Percentiles rank a stretch among this genome's conserved stretches.
Conservation (phyloP, 129 eudicot genomes). For the Smallanthus sonchifolius region DNA sequence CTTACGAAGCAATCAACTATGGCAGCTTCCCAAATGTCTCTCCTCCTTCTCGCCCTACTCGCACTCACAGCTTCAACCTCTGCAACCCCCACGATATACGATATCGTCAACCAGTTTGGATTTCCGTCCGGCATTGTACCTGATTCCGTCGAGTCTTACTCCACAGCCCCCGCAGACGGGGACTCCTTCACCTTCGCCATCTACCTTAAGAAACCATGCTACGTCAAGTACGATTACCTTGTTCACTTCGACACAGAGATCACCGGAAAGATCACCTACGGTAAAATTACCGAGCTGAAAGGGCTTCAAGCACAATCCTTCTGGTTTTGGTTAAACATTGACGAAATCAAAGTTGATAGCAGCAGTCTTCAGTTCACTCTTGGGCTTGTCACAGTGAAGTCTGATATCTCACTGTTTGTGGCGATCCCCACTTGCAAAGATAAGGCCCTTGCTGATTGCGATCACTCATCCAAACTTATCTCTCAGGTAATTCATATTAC, state of each 20-base stretch:
- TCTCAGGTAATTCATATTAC: background rate
- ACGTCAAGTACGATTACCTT: conserved; percentile 59
- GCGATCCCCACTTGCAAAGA: conserved; percentile 50
- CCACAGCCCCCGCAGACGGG: background rate
- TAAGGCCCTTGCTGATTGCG: conserved; percentile 17
- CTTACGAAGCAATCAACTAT: background rate
- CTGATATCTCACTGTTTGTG: conserved; percentile 48
- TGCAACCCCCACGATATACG: conserved; percentile 33
- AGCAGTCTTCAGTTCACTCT: conserved; percentile 52
- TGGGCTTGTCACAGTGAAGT: conserved; percentile 53
- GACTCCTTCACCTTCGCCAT: conserved; percentile 33
- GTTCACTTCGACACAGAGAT: conserved; percentile 54
- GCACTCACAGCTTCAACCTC: background rate
- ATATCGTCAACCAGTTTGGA: conserved; percentile 50
- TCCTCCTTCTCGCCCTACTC: conserved; percentile 3
- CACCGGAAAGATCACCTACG: conserved; percentile 46
- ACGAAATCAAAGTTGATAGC: conserved; percentile 57
- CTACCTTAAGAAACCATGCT: conserved; percentile 43
- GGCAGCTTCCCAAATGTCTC: conserved; percentile 11
- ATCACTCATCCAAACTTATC: background rate
- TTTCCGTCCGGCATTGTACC: conserved; percentile 70
- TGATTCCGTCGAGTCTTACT: conserved; percentile 45
- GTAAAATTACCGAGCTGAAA: conserved; percentile 49
- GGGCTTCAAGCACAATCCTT: conserved; percentile 53
- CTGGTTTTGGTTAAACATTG: conserved; percentile 51